phyloP scores from a whole-genome alignment of 768 basidiomycete genomes.

The Russula sp. region DNA sequence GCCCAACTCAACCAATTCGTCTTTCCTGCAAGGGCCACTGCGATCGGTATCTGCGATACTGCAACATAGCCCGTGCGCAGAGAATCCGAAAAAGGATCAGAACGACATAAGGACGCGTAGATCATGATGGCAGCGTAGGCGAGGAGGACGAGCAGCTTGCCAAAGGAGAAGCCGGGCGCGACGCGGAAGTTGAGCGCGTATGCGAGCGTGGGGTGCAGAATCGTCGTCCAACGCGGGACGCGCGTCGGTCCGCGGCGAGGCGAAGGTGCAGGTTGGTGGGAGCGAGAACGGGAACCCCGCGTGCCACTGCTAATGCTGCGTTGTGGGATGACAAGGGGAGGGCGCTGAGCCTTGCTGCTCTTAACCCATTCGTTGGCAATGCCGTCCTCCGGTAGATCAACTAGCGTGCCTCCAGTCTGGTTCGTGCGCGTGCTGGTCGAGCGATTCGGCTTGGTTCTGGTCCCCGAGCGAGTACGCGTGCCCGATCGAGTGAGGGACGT shows the following conservation, averaged over 20 bases:
- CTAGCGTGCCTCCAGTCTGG: constrained; percentile 10
- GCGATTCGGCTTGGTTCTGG: not conserved
- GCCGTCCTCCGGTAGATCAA: constrained; percentile 3
- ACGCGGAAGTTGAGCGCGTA: constrained; percentile 38
- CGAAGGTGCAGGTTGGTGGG: not conserved
- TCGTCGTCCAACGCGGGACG: constrained; percentile 40
- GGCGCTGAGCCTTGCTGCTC: not conserved
- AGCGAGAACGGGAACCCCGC: not conserved
- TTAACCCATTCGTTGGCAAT: not conserved
- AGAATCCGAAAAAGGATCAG: constrained; percentile 39
- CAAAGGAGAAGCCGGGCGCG: constrained; percentile 40
- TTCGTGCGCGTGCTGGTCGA: constrained; percentile 4
- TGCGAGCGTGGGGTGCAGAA: constrained; percentile 37
- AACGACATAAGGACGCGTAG: constrained; percentile 39
- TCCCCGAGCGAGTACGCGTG: constrained; percentile 23
- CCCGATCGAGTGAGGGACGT: constrained; percentile 15
- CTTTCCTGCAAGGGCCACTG: constrained; percentile 48
- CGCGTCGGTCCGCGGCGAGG: constrained; percentile 35
- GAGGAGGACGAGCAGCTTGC: constrained; percentile 39
- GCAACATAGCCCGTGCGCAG: constrained; percentile 40
- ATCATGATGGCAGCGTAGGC: constrained; percentile 40
- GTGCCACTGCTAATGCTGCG: not conserved
- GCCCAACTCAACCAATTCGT: constrained; percentile 45
- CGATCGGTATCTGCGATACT: constrained; percentile 46
- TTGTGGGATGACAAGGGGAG: not conserved